These are phyloP conservation scores for Microglena sp. DNA, from an alignment of 139 green algal genomes.

Conservation along the genomic window DNA sequence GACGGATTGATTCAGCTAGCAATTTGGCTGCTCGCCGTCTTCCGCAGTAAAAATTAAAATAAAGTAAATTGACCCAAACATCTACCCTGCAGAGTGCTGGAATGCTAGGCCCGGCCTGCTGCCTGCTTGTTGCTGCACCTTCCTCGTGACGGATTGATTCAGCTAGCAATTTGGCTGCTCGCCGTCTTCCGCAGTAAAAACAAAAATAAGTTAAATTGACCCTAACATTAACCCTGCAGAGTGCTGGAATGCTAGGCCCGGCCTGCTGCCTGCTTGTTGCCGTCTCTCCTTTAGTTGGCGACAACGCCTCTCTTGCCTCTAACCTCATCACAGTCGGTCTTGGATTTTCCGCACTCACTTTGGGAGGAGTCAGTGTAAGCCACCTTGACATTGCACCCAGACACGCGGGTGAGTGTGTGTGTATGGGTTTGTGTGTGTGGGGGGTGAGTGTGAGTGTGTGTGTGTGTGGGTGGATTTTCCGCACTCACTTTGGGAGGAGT, in stretches of 20 bases:
- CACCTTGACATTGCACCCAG: conserved; percentile 68
- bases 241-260: conserved; percentile 65
- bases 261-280: conserved; percentile 54
- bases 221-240: background rate
- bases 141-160: too few relatives aligned
- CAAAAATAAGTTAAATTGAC: background rate
- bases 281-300: conserved; percentile 40
- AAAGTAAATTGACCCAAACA: too few relatives aligned
- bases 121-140: too few relatives aligned
- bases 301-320: conserved; percentile 27
- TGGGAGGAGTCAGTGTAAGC: conserved; percentile 51
- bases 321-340: conserved; percentile 57
- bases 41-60: too few relatives aligned
- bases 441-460: background rate
- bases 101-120: too few relatives aligned
- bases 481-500: too few relatives aligned
- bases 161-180: too few relatives aligned
- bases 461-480: too few relatives aligned
- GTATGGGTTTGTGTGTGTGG: background rate
- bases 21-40: too few relatives aligned
- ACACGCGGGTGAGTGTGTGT: conserved; percentile 31
- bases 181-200: too few relatives aligned
- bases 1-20: too few relatives aligned
- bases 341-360: conserved; percentile 59
- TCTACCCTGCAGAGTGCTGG: too few relatives aligned